phyloP scores from a whole-genome alignment of 805 yeast species.

The Schwanniomyces vanrijiae region DNA sequence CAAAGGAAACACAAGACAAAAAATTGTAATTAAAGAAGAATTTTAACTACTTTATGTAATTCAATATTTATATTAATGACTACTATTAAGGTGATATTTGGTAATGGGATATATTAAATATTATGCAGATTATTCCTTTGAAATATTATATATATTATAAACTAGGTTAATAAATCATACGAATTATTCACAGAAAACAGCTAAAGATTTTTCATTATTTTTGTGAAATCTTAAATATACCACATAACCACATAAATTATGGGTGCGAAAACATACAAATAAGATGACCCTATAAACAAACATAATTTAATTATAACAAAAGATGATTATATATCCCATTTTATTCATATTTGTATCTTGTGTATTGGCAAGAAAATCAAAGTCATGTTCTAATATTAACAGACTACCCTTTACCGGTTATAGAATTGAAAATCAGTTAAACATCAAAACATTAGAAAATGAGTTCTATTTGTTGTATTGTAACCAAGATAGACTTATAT shows the following conservation, averaged over 20 bases:
- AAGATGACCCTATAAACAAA: background rate
- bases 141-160: background rate
- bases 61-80: no score
- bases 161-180: background rate
- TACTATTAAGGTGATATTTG: background rate
- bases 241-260: background rate
- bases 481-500: conserved; percentile 26
- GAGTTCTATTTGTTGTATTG: conserved; percentile 27
- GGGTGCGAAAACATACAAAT: background rate
- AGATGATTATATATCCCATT: background rate
- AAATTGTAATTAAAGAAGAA: background rate
- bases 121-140: background rate
- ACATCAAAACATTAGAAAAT: conserved; percentile 7
- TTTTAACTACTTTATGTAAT: background rate
- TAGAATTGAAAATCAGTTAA: conserved; percentile 24
- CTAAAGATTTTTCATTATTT: background rate
- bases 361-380: background rate
- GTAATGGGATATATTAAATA: background rate
- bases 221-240: background rate
- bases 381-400: background rate
- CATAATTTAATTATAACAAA: background rate
- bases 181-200: no score
- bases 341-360: background rate
- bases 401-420: conserved; percentile 18
- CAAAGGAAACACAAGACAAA: conserved; percentile 4